Conservation (phyloP, 2,329 filamentous ascomycete species). For the Byssochlamys sp. region DNA sequence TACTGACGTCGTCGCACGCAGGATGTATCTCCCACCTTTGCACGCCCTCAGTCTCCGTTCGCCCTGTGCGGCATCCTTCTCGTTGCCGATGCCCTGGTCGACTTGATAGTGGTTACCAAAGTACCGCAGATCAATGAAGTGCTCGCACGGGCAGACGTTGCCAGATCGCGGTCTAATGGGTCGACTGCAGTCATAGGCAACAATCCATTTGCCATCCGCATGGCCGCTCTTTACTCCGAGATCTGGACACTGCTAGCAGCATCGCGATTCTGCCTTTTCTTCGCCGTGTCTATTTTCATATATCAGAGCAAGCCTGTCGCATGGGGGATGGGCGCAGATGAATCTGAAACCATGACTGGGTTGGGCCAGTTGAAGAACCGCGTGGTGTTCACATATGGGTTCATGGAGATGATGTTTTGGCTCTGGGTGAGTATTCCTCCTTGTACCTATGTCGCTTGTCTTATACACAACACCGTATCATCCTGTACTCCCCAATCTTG, state of each 20-base stretch:
- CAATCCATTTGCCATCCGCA: slow-evolving; percentile 16
- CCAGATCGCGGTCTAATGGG: slow-evolving; percentile 34
- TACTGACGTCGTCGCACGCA: slow-evolving; percentile 10
- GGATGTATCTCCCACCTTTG: slow-evolving; percentile 55
- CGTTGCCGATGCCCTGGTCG: slow-evolving; percentile 54
- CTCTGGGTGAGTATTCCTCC: slow-evolving; percentile 57
- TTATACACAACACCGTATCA: not conserved
- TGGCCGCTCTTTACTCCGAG: slow-evolving; percentile 27
- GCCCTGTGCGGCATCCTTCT: slow-evolving; percentile 60
- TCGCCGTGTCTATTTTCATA: slow-evolving; percentile 28
- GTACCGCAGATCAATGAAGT: slow-evolving; percentile 58
- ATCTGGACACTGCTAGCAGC: slow-evolving; percentile 29
- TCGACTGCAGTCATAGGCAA: slow-evolving; percentile 10
- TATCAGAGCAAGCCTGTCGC: slow-evolving; percentile 23
- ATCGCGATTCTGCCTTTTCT: slow-evolving; percentile 27
- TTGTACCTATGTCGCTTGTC: not conserved
- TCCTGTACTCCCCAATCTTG: not conserved
- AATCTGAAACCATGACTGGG: slow-evolving; percentile 22
- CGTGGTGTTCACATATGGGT: slow-evolving; percentile 73
- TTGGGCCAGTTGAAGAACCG: slow-evolving; percentile 70
- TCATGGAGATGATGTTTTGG: slow-evolving; percentile 75
- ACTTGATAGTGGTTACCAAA: slow-evolving; percentile 52
- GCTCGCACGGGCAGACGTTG: slow-evolving; percentile 56
- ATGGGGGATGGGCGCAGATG: slow-evolving; percentile 15
- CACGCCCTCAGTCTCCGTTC: slow-evolving; percentile 58